phyloP scores from a whole-genome alignment of 2,329 filamentous ascomycete genomes.

The Macroventuria anomochaeta region DNA sequence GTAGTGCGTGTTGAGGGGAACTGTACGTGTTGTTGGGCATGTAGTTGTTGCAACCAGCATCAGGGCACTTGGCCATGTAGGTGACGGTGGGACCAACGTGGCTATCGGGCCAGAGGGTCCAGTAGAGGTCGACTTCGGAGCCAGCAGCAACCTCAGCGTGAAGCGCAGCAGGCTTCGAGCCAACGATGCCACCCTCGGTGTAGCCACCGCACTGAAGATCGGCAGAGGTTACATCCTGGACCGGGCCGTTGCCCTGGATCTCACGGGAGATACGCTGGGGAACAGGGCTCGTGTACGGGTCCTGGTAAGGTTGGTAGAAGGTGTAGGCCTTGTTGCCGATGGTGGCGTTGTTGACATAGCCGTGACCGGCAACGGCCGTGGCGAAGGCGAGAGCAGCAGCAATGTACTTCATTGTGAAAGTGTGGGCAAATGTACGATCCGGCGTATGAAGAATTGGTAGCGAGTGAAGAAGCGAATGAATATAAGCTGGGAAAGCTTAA shows the following conservation, averaged over 20 bases:
- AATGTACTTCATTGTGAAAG: slow-evolving; percentile 43
- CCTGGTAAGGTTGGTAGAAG: slow-evolving; percentile 46
- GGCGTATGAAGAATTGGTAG: slow-evolving; percentile 13
- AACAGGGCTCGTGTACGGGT: slow-evolving; percentile 42
- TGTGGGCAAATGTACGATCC: slow-evolving; percentile 13
- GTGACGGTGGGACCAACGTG: slow-evolving; percentile 64
- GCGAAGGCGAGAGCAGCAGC: slow-evolving; percentile 36
- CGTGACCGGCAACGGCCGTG: slow-evolving; percentile 42
- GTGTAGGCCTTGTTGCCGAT: slow-evolving; percentile 41
- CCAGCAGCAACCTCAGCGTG: slow-evolving; percentile 63
- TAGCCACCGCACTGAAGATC: slow-evolving; percentile 66
- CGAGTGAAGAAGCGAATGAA: slow-evolving; percentile 19
- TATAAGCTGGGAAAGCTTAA: slow-evolving; percentile 20
- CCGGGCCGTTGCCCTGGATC: slow-evolving; percentile 65
- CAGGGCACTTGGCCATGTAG: slow-evolving; percentile 66
- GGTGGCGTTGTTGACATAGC: slow-evolving; percentile 46
- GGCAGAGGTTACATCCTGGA: slow-evolving; percentile 59
- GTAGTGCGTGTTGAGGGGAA: not conserved
- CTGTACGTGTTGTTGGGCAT: slow-evolving; percentile 54
- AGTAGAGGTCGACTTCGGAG: slow-evolving; percentile 60
- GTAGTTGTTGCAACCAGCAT: slow-evolving; percentile 58
- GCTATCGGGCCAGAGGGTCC: slow-evolving; percentile 58
- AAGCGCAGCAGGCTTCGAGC: slow-evolving; percentile 61
- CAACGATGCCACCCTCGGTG: slow-evolving; percentile 56
- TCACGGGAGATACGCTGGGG: slow-evolving; percentile 63